These are phyloP conservation scores for Trypanosoma mega DNA, from an alignment of 208 protist genomes.

Conservation along the genomic window DNA sequence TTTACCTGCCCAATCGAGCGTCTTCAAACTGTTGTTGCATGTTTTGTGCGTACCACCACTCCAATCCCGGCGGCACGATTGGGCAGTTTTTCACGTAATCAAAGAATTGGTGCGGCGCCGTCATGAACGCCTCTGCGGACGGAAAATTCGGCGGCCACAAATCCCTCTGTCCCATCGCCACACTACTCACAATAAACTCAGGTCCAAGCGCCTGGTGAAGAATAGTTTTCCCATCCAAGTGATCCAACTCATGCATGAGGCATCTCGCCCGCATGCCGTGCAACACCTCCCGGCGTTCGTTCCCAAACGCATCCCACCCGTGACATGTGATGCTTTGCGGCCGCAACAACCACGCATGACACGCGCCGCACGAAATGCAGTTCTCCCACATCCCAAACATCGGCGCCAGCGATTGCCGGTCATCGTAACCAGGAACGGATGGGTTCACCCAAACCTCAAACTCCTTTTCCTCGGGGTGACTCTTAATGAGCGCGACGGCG, in stretches of 20 bases:
- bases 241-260: conserved; percentile 91
- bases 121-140: conserved; percentile 83
- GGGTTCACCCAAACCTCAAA: conserved; percentile 91
- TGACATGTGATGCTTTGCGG: conserved; percentile 79
- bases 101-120: conserved; percentile 74
- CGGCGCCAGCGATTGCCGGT: conserved; percentile 63
- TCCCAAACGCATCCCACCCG: conserved; percentile 72
- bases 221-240: conserved; percentile 82
- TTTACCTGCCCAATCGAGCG: conserved; percentile 31
- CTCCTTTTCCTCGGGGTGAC: conserved; percentile 52
- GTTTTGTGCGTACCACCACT: conserved; percentile 76
- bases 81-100: conserved; percentile 81
- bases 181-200: conserved; percentile 79
- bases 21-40: conserved; percentile 57
- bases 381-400: conserved; percentile 94
- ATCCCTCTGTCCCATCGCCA: conserved; percentile 75
- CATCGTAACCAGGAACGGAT: conserved; percentile 70
- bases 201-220: conserved; percentile 69
- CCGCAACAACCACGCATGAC: conserved; percentile 75
- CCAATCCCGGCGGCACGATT: conserved; percentile 71
- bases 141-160: conserved; percentile 87
- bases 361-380: conserved; percentile 78
- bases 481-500: conserved; percentile 68
- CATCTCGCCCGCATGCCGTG: conserved; percentile 81
- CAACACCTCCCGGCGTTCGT: conserved; percentile 68